phyloP scores from a whole-genome alignment of 148 eudicot species.

The Rhododendron kiyosumense region DNA sequence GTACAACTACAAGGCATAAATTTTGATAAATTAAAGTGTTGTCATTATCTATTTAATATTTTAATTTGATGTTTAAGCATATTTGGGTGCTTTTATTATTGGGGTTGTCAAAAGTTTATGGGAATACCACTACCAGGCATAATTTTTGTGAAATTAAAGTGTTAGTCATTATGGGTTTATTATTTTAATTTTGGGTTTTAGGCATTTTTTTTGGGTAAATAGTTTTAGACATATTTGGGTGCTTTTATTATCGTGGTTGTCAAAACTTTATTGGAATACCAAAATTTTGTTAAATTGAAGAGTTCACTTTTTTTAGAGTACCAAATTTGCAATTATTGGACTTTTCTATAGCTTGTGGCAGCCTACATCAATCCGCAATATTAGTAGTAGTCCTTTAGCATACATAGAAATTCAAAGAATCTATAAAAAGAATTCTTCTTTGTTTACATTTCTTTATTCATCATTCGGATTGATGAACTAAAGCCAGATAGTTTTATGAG shows the following conservation, averaged over 20 bases:
- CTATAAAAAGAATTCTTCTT: no score
- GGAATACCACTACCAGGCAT: background rate
- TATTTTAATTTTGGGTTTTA: background rate
- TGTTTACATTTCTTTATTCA: background rate
- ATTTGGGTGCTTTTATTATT: background rate
- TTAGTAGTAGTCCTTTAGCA: background rate
- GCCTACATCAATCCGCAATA: background rate
- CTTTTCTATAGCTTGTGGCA: background rate
- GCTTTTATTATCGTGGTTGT: background rate
- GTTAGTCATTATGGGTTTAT: background rate
- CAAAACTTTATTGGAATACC: background rate
- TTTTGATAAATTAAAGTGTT: background rate
- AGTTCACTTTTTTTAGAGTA: background rate
- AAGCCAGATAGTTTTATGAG: background rate
- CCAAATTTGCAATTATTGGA: slow-evolving; percentile 1
- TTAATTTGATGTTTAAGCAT: background rate
- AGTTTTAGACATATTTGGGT: background rate
- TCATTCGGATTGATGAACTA: background rate
- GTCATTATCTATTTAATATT: background rate
- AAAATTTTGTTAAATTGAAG: background rate
- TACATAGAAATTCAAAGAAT: background rate
- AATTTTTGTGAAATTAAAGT: background rate
- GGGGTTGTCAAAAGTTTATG: background rate
- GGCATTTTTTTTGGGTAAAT: no score
- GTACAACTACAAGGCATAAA: background rate